phyloP scores from a whole-genome alignment of 2,329 filamentous ascomycete genomes.

The Penicillium sclerotiorum region DNA sequence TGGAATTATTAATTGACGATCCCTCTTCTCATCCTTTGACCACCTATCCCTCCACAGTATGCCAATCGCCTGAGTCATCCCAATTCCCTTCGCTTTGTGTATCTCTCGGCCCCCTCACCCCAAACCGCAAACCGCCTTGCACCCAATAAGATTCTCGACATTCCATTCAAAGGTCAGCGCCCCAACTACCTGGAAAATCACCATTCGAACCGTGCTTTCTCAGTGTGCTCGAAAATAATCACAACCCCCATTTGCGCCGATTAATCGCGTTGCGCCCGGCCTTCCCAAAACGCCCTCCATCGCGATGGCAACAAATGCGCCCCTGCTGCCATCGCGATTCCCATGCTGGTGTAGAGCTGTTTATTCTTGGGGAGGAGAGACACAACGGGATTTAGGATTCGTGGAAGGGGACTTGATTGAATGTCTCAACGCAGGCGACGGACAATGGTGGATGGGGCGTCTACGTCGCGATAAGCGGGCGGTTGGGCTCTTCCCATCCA shows the following conservation, averaged over 20 bases:
- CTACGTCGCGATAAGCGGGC: slow-evolving; percentile 86
- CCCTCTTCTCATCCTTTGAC: background rate
- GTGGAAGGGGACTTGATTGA: slow-evolving; percentile 98
- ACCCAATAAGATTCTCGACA: background rate
- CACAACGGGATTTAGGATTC: slow-evolving; percentile 92
- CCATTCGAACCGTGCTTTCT: background rate
- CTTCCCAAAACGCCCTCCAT: slow-evolving; percentile 2
- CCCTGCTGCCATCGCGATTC: slow-evolving; percentile 71
- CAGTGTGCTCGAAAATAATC: no score
- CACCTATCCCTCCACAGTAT: background rate
- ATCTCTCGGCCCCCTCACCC: background rate
- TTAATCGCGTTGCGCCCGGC: background rate
- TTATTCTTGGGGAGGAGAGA: slow-evolving; percentile 95
- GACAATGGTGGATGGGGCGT: slow-evolving; percentile 97
- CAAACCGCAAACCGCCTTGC: background rate
- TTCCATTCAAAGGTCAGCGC: background rate
- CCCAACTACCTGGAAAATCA: background rate
- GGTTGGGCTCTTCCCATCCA: slow-evolving; percentile 92
- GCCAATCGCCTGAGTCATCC: background rate
- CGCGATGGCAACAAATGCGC: slow-evolving; percentile 50
- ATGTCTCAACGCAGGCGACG: slow-evolving; percentile 95
- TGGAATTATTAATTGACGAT: no score
- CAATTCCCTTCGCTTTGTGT: background rate
- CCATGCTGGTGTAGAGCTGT: slow-evolving; percentile 90
- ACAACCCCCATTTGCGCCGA: no score